phyloP scores from a whole-genome alignment of 345 rosid species.

The Carallia brachiata region DNA sequence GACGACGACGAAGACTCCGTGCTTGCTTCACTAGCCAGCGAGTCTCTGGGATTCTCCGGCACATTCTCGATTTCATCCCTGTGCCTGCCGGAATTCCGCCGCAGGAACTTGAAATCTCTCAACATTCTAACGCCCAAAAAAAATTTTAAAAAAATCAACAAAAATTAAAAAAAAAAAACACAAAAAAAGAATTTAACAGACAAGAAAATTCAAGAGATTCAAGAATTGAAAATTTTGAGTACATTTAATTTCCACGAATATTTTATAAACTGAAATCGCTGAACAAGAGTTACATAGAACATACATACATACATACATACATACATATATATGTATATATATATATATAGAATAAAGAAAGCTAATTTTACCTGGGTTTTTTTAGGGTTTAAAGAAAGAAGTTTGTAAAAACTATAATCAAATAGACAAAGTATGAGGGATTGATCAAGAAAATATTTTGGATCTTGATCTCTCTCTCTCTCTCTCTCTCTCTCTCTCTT shows the following conservation, averaged over 20 bases:
- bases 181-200: no score
- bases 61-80: neutral
- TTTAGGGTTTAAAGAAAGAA: neutral
- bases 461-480: no score
- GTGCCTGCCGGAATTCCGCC: neutral
- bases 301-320: no score
- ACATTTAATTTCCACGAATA: no score
- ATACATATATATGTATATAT: no score
- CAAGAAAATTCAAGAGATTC: neutral
- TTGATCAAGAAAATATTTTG: no score
- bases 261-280: neutral
- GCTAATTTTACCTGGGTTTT: slow-evolving; percentile 4
- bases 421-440: neutral
- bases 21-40: slow-evolving; percentile 41
- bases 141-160: no score
- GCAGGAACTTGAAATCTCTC: slow-evolving; percentile 4
- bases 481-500: no score
- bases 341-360: no score
- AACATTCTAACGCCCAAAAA: neutral
- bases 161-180: no score
- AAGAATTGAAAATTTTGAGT: no score
- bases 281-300: no score
- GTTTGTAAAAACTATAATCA: neutral
- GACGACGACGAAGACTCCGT: slow-evolving; percentile 35
- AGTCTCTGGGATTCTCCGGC: slow-evolving; percentile 53